Base-by-base conservation (phyloP, 192 early-diverging fungal species). In the Rhizophagus prolifer region DNA sequence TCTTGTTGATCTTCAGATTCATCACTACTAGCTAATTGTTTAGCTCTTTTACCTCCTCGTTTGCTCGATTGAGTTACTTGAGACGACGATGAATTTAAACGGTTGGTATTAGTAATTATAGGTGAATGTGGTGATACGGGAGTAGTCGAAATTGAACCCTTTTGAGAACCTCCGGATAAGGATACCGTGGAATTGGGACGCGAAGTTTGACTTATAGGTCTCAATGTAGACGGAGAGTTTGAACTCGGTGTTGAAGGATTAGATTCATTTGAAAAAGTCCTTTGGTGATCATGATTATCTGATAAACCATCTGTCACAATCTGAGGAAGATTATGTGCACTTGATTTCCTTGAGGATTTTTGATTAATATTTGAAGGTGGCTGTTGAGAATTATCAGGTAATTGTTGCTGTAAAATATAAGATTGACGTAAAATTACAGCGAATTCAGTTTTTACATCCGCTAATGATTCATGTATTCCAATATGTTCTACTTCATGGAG, bases 391-490 rank as follows among this genome's bases (percentile, higher is more conserved):
- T 58, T 16, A 34, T 73, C 58, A 59, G 13, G 59, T 64, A 10
- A 19, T 65, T 75, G 41, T 44, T 44, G 41, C 3, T 44, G 74
- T n/a, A 26, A 36, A 54, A 7, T 26, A 65, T 75, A 65, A 34
- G 58, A 73, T 58, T 65, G 34, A n/a, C 81, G 78, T 13, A 84
- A 72, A 19, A 82, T 78, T 59, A 82, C 83, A 23, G 81, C 81
- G 69, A 84, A 84, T 3, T 76, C 78, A 50, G 81, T 79, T 61
- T 82, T 84, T 70, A 84, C 81, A 65, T 84, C 83, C 30, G 83
- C 83, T 4, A 82, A 75, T 13, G 81, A 79, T 63, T 84, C 81
- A 0, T 75, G 76, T 44, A 75, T 54, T 19, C 66, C 62, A 50
- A 75, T 44, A 28, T 75, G 74, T 66, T 75, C 44, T 30, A 75